A percentile compares a stretch with the other conserved stretches of the same genome.
Evolutionary conservation across 2,329 filamentous ascomycete species (phyloP).

Genomic region (Claviceps spartinae): DNA sequence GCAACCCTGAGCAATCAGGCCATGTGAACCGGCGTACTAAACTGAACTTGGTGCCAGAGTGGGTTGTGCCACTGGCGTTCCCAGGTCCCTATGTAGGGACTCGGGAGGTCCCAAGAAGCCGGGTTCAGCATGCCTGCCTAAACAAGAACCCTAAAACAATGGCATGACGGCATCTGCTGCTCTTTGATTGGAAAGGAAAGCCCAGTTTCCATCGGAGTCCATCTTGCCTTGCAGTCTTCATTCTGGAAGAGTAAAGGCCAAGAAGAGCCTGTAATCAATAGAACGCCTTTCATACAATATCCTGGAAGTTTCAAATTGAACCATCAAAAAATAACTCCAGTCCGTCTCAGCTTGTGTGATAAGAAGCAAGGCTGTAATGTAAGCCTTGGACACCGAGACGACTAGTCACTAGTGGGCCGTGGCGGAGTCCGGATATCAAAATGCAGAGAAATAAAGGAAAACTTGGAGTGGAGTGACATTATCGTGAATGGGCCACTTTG

Average conservation of each 20-base stretch:
- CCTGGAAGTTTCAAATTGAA: constrained; percentile 3
- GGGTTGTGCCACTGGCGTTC: constrained; percentile 5
- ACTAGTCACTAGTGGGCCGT: neutral
- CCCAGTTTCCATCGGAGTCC: neutral
- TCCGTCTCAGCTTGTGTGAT: neutral
- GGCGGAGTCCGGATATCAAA: neutral
- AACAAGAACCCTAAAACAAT: neutral
- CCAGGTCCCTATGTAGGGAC: neutral
- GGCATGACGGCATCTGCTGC: neutral
- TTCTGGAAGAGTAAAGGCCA: neutral
- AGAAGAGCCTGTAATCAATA: neutral
- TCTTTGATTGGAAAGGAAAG: neutral
- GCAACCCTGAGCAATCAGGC: neutral
- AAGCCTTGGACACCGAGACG: neutral
- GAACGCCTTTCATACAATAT: constrained; percentile 7
- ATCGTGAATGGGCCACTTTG: constrained; percentile 18
- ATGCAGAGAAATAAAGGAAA: neutral
- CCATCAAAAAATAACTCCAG: neutral
- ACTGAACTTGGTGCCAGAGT: neutral
- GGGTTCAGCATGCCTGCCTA: neutral
- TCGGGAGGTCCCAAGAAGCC: neutral
- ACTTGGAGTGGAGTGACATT: constrained; percentile 24
- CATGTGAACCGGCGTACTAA: neutral
- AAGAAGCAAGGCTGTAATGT: neutral
- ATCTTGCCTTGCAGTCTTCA: neutral